phyloP scores from a whole-genome alignment of 768 basidiomycete genomes.

The Mycena amicta region DNA sequence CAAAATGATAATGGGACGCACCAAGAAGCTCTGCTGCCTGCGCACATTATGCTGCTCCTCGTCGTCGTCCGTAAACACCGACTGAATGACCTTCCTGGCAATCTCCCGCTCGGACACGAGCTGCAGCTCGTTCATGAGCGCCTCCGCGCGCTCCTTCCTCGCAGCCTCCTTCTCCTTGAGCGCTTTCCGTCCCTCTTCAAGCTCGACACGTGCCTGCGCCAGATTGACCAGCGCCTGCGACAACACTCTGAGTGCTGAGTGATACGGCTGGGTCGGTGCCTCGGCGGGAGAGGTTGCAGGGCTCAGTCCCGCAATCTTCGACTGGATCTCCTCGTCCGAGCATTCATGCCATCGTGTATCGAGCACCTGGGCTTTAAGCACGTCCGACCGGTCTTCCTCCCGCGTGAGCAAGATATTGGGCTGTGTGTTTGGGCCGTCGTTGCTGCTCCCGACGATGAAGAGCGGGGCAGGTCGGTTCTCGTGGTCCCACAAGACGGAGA shows the following conservation, averaged over 20 bases:
- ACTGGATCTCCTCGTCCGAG: slow-evolving; percentile 74
- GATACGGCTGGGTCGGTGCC: slow-evolving; percentile 57
- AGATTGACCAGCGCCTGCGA: slow-evolving; percentile 68
- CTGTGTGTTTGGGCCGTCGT: background rate
- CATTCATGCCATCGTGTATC: slow-evolving; percentile 76
- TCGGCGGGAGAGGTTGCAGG: slow-evolving; percentile 50
- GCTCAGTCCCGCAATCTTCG: slow-evolving; percentile 55
- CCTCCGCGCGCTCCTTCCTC: slow-evolving; percentile 53
- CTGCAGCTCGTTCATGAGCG: slow-evolving; percentile 57
- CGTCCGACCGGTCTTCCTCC: slow-evolving; percentile 32
- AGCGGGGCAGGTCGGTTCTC: slow-evolving; percentile 28
- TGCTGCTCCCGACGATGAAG: slow-evolving; percentile 42
- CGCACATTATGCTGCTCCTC: slow-evolving; percentile 50
- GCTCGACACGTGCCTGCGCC: slow-evolving; percentile 56
- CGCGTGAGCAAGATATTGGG: slow-evolving; percentile 10
- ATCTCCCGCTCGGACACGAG: slow-evolving; percentile 62
- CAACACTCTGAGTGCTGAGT: slow-evolving; percentile 66
- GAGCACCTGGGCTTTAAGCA: slow-evolving; percentile 52
- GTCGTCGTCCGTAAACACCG: slow-evolving; percentile 60
- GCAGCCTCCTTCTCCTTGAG: slow-evolving; percentile 64
- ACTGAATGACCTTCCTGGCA: slow-evolving; percentile 66
- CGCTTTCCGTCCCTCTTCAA: slow-evolving; percentile 59
- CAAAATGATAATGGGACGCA: slow-evolving; percentile 32
- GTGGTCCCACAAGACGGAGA: slow-evolving; percentile 45
- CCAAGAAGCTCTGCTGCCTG: slow-evolving; percentile 61